Conservation (phyloP, 2,329 filamentous ascomycete genomes). For the Pseudogymnoascus sp. region DNA sequence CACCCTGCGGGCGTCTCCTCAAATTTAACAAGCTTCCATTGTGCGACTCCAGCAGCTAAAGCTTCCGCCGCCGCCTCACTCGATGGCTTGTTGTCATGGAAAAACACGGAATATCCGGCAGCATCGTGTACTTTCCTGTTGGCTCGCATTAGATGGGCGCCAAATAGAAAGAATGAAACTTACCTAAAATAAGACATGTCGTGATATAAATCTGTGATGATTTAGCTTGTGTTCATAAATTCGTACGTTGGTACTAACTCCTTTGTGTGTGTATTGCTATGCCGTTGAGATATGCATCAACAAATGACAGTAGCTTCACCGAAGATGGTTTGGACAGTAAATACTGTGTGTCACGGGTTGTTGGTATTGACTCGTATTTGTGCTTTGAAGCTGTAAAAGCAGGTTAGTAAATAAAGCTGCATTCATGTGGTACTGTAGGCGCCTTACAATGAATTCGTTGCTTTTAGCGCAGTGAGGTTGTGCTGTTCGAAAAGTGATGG, state of each 20-base stretch:
- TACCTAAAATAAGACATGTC: background rate
- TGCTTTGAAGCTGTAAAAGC: background rate
- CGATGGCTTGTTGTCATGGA: background rate
- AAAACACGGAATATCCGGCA: background rate
- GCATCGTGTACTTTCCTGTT: background rate
- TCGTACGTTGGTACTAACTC: background rate
- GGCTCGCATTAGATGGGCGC: background rate
- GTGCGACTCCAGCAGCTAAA: background rate
- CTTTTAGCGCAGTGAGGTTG: background rate
- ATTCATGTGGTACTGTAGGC: background rate
- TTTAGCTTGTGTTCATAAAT: background rate
- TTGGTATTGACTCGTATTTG: background rate
- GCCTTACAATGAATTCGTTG: background rate
- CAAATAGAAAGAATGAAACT: background rate
- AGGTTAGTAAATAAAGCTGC: background rate
- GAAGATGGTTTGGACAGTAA: background rate
- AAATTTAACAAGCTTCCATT: background rate
- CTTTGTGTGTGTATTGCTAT: background rate
- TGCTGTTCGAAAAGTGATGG: too few species aligned
- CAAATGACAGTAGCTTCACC: background rate
- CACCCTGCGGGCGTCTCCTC: background rate
- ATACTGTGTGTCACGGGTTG: background rate
- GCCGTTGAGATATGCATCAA: background rate
- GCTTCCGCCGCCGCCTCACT: too few species aligned
- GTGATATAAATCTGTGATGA: background rate